Conservation (phyloP, 2,329 filamentous ascomycete species). For the Paecilomyces niveus region DNA sequence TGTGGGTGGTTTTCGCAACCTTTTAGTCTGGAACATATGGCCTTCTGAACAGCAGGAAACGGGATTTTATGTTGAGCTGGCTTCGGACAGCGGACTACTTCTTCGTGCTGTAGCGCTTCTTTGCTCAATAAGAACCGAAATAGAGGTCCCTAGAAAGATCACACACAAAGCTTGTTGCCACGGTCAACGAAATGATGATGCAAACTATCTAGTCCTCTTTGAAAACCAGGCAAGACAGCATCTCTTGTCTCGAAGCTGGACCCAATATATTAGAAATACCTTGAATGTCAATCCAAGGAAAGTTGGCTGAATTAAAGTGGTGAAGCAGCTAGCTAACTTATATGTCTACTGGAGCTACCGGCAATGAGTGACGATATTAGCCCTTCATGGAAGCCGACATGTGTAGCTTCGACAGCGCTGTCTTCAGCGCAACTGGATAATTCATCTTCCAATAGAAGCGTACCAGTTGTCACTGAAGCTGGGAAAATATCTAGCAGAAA, state of each 20-base stretch:
- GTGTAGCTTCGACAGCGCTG: slow-evolving; percentile 19
- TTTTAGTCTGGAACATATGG: too few species aligned
- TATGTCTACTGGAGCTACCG: slow-evolving; percentile 10
- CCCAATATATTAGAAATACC: not conserved
- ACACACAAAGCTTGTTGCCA: not conserved
- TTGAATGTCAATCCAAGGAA: not conserved
- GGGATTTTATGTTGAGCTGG: too few species aligned
- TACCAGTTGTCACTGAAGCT: not conserved
- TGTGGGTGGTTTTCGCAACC: too few species aligned
- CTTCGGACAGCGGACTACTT: too few species aligned
- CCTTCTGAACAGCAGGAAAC: too few species aligned
- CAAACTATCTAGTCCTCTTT: not conserved
- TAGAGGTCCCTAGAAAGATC: too few species aligned
- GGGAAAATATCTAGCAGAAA: slow-evolving; percentile 6
- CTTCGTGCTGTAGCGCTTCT: too few species aligned
- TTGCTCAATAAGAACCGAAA: too few species aligned
- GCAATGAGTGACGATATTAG: slow-evolving; percentile 7
- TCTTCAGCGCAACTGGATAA: not conserved
- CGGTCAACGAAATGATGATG: not conserved
- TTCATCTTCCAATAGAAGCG: not conserved
- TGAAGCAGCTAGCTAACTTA: not conserved
- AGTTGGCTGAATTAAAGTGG: not conserved
- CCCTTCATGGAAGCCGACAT: slow-evolving; percentile 12
- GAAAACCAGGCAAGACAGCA: not conserved
- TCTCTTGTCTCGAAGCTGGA: not conserved